Evolutionary conservation across 2,329 filamentous ascomycete species (phyloP), one percentile per base, ranked within the genome.

Genomic region (Gnomoniopsis smithogilvyi): DNA sequence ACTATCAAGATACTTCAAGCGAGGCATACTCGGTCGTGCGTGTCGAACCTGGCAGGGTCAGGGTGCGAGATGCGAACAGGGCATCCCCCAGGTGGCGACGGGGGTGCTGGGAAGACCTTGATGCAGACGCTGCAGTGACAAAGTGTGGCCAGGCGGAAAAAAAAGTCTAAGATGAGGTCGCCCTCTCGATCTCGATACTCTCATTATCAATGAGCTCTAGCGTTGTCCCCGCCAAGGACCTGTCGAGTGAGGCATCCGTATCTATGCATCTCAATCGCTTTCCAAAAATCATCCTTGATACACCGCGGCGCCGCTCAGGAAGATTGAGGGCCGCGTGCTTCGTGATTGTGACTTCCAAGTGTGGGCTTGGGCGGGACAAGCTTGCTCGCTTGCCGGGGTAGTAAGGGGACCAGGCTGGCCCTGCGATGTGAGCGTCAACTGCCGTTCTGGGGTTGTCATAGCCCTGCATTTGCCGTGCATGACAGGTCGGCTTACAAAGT

Each of bases 391-490:
- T 43, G 52, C 52, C 26, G 47, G 52, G 52, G 52, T 54, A 19
- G 26, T 24, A 19, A 38, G 45, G 22, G 30, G 47, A 36, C 52
- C 46, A 52, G 55, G 55, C 50, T 43, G 49, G 49, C 38, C 59
- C 59, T 61, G 56, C 56, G 34, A 41, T 56, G 43, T 59, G 59
- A 54, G 41, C 26, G 51, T 22, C 59, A 56, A 61, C 49, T 61
- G 59, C 59, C 56, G 59, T 50, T 45, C 43, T 53, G 48, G 56
- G 56, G 45, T 51, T 48, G 46, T 38, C 30, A 52, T 53, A 49
- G 30, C 59, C 54, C 48, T 57, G 54, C 54, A 51, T 33, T 52
- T 34, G 33, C 47, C 19, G 47, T 46, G 41, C 54, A 58, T 54
- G 51, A 24, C 41, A 33, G 26, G 38, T 36, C 45, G 49, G 46